Evolutionary conservation across 1,284 basidiomycete genomes (phyloP).

Genomic region (Erythrobasidium hasegawianum): DNA sequence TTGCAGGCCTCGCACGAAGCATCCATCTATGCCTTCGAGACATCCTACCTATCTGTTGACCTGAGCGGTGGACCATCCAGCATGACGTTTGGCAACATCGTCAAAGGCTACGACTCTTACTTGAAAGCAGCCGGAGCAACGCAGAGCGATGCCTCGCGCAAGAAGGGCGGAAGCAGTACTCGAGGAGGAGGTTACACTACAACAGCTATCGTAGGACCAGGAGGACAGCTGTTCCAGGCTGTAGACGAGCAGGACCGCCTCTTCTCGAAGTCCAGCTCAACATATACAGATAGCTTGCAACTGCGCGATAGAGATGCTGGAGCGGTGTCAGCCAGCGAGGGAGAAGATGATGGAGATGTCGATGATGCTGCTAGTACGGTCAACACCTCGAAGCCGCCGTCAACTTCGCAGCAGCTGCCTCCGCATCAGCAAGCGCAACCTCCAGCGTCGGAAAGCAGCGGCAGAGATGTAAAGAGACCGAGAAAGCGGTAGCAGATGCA

Average conservation of each 20-base stretch:
- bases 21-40: slow-evolving; percentile 54
- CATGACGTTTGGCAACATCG: slow-evolving; percentile 45
- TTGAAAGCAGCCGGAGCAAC: slow-evolving; percentile 43
- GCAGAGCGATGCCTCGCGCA: slow-evolving; percentile 14
- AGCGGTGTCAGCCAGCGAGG: slow-evolving; percentile 21
- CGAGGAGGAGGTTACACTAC: slow-evolving; percentile 16
- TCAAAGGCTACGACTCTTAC: slow-evolving; percentile 54
- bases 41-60: slow-evolving; percentile 51
- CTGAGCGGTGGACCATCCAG: slow-evolving; percentile 35
- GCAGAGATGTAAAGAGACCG: slow-evolving; percentile 5
- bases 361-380: slow-evolving; percentile 4
- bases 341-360: slow-evolving; percentile 20
- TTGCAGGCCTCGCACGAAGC: slow-evolving; percentile 52
- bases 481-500: slow-evolving; percentile 1
- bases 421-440: background rate
- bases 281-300: slow-evolving; percentile 21
- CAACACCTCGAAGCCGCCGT: background rate
- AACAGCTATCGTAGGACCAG: slow-evolving; percentile 19
- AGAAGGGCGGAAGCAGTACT: slow-evolving; percentile 15
- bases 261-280: slow-evolving; percentile 25
- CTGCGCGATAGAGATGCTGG: slow-evolving; percentile 18
- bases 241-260: slow-evolving; percentile 19
- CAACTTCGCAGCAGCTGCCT: background rate
- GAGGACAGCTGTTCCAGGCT: slow-evolving; percentile 11
- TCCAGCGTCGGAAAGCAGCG: slow-evolving; percentile 6